These are phyloP conservation scores for Heritiera littoralis DNA, from an alignment of 345 rosid species.

Conservation along the genomic window DNA sequence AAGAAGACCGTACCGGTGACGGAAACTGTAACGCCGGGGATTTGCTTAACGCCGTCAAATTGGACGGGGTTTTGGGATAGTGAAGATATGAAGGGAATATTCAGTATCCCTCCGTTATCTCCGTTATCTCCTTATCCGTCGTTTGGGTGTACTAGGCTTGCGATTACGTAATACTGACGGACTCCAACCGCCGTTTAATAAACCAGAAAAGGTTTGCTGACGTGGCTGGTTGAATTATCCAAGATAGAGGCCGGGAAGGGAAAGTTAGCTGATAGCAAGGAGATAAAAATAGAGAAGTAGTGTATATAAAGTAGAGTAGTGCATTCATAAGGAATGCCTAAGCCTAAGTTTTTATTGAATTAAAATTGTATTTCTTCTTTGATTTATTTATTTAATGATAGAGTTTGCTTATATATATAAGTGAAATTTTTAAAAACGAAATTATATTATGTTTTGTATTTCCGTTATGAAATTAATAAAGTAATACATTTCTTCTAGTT, in stretches of 20 bases:
- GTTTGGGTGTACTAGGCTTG: conserved; percentile 41
- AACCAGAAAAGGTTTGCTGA: not conserved
- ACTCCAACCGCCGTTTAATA: not conserved
- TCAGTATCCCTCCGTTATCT: conserved; percentile 78
- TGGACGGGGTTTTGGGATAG: conserved; percentile 87
- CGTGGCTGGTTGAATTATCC: not conserved
- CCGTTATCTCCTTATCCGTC: conserved; percentile 71
- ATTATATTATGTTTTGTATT: no score
- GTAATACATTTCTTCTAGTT: no score
- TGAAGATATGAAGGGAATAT: conserved; percentile 57
- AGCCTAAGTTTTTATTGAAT: conserved; percentile 9
- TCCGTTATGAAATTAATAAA: no score
- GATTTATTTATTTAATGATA: conserved; percentile 27
- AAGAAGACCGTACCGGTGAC: not conserved
- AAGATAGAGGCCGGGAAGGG: not conserved
- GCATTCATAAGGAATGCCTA: not conserved
- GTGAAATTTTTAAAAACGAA: no score
- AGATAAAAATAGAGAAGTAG: not conserved
- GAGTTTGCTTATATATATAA: no score
- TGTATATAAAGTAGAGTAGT: not conserved
- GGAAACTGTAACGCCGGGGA: conserved; percentile 23
- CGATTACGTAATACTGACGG: conserved; percentile 35
- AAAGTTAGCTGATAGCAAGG: not conserved
- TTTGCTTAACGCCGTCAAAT: conserved; percentile 80
- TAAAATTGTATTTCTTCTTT: conserved; percentile 36